Conservation (phyloP, 129 eudicot genomes). For the Artemisia argyi region DNA sequence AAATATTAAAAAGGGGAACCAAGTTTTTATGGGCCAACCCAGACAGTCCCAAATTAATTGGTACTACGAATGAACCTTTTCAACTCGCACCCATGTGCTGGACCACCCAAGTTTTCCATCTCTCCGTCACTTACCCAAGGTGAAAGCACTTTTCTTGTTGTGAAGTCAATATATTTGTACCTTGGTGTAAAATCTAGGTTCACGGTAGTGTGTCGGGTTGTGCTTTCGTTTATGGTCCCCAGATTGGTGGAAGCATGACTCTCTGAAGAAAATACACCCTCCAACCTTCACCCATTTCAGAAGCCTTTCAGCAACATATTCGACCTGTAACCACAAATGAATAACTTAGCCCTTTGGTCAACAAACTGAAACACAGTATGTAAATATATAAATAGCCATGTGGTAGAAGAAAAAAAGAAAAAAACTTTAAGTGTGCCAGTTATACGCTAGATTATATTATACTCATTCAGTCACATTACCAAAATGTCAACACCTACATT, state of each 20-base stretch:
- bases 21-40: neutral
- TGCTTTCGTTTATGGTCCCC: conserved; percentile 86
- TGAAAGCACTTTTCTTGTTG: neutral
- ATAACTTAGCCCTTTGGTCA: conserved; percentile 3
- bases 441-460: neutral
- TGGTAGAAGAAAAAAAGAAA: neutral
- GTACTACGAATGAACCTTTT: too few relatives aligned
- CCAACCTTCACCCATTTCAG: conserved; percentile 96
- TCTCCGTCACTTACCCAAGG: neutral
- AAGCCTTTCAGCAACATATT: conserved; percentile 61
- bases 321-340: conserved; percentile 53
- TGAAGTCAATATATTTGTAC: conserved; percentile 33
- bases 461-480: neutral
- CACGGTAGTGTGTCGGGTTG: conserved; percentile 97
- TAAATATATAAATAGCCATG: neutral
- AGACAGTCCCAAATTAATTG: neutral
- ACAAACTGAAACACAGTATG: neutral
- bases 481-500: neutral
- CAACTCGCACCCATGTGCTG: neutral
- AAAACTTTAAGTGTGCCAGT: neutral
- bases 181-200: conserved; percentile 96
- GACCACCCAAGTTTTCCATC: neutral
- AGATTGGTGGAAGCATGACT: conserved; percentile 97
- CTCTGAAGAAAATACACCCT: conserved; percentile 89
- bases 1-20: too few relatives aligned